phyloP scores from a whole-genome alignment of 2,329 filamentous ascomycete species.

The Aspergillus novoparasiticus region DNA sequence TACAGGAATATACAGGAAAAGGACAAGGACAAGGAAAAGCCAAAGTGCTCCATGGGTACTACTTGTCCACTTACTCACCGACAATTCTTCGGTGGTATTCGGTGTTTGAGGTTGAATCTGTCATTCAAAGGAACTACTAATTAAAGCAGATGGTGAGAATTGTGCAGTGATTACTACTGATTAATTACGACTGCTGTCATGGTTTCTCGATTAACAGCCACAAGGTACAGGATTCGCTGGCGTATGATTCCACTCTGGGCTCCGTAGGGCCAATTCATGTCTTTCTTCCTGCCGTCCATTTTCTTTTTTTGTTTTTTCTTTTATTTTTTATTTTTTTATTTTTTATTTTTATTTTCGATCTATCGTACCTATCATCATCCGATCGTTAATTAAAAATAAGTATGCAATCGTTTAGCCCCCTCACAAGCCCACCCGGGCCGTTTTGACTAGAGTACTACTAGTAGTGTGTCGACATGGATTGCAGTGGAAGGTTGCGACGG shows the following conservation, averaged over 20 bases:
- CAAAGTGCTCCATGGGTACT: neutral
- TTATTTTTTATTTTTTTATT: neutral
- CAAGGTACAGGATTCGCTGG: constrained; percentile 4
- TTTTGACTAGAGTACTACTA: constrained; percentile 3
- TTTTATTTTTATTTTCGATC: neutral
- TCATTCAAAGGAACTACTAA: neutral
- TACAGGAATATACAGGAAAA: neutral
- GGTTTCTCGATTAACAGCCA: neutral
- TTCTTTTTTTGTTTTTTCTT: neutral
- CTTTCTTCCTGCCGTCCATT: neutral
- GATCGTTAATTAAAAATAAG: constrained; percentile 3
- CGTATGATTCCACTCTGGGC: constrained; percentile 5
- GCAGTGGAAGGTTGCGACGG: neutral
- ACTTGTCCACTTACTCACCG: constrained; percentile 1
- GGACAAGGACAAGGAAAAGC: neutral
- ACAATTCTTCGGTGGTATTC: neutral
- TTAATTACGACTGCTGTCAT: neutral
- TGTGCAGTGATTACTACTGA: neutral
- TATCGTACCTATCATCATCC: constrained; percentile 3
- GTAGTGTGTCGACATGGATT: constrained; percentile 7
- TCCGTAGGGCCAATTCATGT: constrained; percentile 1
- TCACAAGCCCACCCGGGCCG: constrained; percentile 13
- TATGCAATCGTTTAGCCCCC: neutral
- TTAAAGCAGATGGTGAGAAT: neutral
- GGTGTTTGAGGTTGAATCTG: constrained; percentile 3